Evolutionary conservation across 1,284 basidiomycete species (phyloP).

Genomic region (Ustilago sp.): DNA sequence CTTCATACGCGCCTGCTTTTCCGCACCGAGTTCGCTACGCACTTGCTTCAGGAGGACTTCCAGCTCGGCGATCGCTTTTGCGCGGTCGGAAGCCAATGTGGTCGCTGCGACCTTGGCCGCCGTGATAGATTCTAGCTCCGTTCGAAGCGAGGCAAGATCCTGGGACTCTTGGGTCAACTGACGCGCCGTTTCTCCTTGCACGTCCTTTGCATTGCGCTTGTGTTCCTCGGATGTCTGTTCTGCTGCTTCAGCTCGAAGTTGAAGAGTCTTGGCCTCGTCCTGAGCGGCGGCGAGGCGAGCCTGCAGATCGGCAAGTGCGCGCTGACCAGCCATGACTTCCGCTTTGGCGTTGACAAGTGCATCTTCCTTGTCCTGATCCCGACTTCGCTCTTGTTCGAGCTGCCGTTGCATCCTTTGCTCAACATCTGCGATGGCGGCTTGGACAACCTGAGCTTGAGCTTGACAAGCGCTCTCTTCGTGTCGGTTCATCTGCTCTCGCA

Average conservation of each 20-base stretch:
- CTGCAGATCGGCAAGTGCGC: slow-evolving; percentile 27
- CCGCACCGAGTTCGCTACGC: slow-evolving; percentile 8
- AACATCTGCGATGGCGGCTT: slow-evolving; percentile 26
- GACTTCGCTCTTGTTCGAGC: slow-evolving; percentile 24
- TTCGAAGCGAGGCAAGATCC: slow-evolving; percentile 25
- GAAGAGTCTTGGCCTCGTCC: slow-evolving; percentile 24
- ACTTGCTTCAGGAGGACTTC: slow-evolving; percentile 22
- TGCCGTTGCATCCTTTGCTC: slow-evolving; percentile 27
- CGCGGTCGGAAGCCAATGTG: slow-evolving; percentile 18
- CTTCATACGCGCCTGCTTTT: slow-evolving; percentile 5
- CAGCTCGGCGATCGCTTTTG: slow-evolving; percentile 21
- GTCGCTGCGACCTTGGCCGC: slow-evolving; percentile 1
- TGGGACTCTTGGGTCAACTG: slow-evolving; percentile 17
- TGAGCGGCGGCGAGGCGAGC: slow-evolving; percentile 16
- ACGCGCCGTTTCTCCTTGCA: slow-evolving; percentile 11
- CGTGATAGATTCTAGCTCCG: slow-evolving; percentile 12
- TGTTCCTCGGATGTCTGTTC: slow-evolving; percentile 27
- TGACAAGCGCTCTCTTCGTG: slow-evolving; percentile 25
- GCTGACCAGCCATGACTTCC: slow-evolving; percentile 26
- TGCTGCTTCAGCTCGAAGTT: slow-evolving; percentile 26
- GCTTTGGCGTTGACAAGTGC: slow-evolving; percentile 34
- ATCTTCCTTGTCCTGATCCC: slow-evolving; percentile 36
- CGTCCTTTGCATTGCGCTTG: slow-evolving; percentile 22
- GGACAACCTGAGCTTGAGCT: slow-evolving; percentile 20
- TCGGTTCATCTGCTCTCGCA: slow-evolving; percentile 14